Evolutionary conservation across 2,329 filamentous ascomycete genomes (phyloP).

Genomic region (Huntiella savannae): DNA sequence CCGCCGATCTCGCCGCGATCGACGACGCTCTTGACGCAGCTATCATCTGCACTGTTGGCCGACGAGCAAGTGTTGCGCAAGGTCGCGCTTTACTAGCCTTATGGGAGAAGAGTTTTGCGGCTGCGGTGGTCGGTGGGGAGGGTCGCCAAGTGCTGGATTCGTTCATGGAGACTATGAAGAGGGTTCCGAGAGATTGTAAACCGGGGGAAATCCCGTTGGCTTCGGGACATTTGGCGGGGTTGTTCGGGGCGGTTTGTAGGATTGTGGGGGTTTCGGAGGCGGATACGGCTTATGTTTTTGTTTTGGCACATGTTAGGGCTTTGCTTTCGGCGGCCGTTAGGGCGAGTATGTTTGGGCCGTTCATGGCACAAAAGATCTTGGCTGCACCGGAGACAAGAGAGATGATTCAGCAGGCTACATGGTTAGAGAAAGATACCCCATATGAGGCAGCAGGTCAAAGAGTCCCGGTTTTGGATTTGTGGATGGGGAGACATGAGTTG

Average conservation of each 20-base stretch:
- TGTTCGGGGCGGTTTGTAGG: slow-evolving; percentile 47
- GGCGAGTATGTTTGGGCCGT: slow-evolving; percentile 61
- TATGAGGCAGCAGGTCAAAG: slow-evolving; percentile 54
- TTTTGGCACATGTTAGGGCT: slow-evolving; percentile 59
- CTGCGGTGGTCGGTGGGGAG: slow-evolving; percentile 14
- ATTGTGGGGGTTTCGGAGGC: slow-evolving; percentile 40
- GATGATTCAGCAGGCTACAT: slow-evolving; percentile 38
- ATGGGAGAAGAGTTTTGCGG: slow-evolving; percentile 52
- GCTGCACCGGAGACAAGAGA: slow-evolving; percentile 39
- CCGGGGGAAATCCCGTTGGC: slow-evolving; percentile 43
- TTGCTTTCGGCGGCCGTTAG: slow-evolving; percentile 59
- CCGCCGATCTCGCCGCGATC: slow-evolving; percentile 31
- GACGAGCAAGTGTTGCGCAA: slow-evolving; percentile 56
- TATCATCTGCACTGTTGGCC: slow-evolving; percentile 59
- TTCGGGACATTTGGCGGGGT: slow-evolving; percentile 42
- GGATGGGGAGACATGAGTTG: slow-evolving; percentile 66
- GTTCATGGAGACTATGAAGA: slow-evolving; percentile 51
- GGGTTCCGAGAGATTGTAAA: slow-evolving; percentile 41
- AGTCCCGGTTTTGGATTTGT: slow-evolving; percentile 62
- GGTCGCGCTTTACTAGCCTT: slow-evolving; percentile 55
- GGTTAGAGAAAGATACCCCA: slow-evolving; percentile 36
- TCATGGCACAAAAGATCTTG: slow-evolving; percentile 56
- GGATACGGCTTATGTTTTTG: slow-evolving; percentile 55
- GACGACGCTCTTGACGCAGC: slow-evolving; percentile 63
- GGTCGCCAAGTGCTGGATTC: slow-evolving; percentile 22